Percentiles rank a stretch among this genome's conserved stretches.
phyloP scores from a whole-genome alignment of 2,329 filamentous ascomycete species.

The Colletotrichum lentis region DNA sequence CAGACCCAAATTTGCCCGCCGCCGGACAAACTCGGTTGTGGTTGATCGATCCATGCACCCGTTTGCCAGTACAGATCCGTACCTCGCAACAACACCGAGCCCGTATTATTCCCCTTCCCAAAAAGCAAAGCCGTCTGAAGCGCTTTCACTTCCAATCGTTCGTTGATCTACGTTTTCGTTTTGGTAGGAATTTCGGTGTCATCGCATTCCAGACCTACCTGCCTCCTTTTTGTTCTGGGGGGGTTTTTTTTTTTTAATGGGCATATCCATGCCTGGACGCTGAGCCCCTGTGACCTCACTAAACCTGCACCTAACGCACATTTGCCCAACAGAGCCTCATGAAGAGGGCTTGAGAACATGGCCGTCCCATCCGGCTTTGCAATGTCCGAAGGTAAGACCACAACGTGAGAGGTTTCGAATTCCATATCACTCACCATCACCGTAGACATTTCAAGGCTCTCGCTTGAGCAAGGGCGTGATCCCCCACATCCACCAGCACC shows the following conservation, averaged over 20 bases:
- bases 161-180: background rate
- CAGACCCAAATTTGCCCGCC: slow-evolving; percentile 37
- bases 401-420: background rate
- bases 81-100: slow-evolving; percentile 21
- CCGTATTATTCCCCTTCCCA: background rate
- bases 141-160: background rate
- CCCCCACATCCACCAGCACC: slow-evolving; percentile 50
- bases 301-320: slow-evolving; percentile 28
- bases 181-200: background rate
- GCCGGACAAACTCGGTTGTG: slow-evolving; percentile 37
- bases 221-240: background rate
- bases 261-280: slow-evolving; percentile 27
- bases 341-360: slow-evolving; percentile 27
- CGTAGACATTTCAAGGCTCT: slow-evolving; percentile 54
- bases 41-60: slow-evolving; percentile 33
- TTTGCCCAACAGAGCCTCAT: slow-evolving; percentile 29
- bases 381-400: slow-evolving; percentile 47
- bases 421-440: slow-evolving; percentile 33
- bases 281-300: slow-evolving; percentile 32
- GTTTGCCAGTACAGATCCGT: slow-evolving; percentile 5
- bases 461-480: slow-evolving; percentile 48
- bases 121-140: background rate
- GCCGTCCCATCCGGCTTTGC: slow-evolving; percentile 45
- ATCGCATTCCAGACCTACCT: background rate
- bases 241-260: background rate